phyloP scores from a whole-genome alignment of 345 rosid species.

The Syzygium oleosum region DNA sequence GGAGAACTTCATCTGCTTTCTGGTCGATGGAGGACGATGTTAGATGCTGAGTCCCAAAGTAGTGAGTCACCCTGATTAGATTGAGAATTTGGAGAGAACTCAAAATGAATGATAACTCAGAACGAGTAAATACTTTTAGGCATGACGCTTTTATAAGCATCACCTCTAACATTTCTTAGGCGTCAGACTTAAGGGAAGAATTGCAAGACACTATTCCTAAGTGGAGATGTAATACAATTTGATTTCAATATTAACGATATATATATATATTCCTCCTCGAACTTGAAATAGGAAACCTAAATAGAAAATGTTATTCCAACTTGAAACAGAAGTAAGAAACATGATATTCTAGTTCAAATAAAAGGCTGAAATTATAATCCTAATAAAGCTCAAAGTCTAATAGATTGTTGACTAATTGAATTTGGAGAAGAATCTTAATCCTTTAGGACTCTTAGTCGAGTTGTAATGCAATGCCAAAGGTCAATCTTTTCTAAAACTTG shows the following conservation, averaged over 20 bases:
- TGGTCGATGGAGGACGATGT: neutral
- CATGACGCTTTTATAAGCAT: neutral
- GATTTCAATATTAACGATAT: neutral
- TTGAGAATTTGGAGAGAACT: neutral
- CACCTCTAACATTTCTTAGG: neutral
- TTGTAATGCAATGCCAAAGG: neutral
- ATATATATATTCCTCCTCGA: neutral
- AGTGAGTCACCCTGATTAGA: neutral
- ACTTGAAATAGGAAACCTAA: neutral
- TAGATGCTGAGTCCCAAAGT: neutral
- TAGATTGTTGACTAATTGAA: neutral
- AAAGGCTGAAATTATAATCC: neutral
- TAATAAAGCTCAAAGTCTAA: neutral
- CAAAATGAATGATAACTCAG: neutral
- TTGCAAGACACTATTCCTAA: neutral
- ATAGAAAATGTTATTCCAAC: neutral
- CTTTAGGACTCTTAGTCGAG: neutral
- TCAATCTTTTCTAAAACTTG: neutral
- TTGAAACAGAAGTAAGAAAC: neutral
- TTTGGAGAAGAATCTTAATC: neutral
- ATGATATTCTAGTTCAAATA: neutral
- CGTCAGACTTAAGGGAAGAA: neutral
- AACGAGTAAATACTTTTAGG: neutral
- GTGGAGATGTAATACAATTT: neutral
- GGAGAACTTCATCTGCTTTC: neutral